Conservation (phyloP, 306 rosid species). For the Canavalia gladiata region DNA sequence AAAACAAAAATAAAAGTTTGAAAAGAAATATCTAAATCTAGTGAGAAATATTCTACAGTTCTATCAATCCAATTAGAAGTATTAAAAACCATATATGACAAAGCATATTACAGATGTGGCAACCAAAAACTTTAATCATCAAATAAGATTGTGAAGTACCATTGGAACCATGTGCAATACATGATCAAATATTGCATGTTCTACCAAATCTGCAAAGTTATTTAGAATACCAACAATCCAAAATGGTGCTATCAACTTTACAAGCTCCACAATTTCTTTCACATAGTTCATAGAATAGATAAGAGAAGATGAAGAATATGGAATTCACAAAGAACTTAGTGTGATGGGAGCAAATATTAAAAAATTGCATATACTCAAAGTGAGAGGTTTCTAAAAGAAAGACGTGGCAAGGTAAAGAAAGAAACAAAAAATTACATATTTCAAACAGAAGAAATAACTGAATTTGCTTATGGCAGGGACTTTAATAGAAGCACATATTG, state of each 20-base stretch:
- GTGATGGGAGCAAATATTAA: not conserved
- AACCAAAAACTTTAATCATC: conserved; percentile 17
- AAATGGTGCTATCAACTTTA: not conserved
- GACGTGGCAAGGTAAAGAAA: not conserved
- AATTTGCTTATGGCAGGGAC: conserved; percentile 14
- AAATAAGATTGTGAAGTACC: not conserved
- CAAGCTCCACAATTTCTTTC: not conserved
- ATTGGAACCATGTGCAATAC: not conserved
- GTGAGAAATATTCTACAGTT: conserved; percentile 32
- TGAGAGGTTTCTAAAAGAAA: not conserved
- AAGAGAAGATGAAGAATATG: conserved; percentile 9
- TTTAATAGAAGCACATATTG: not conserved
- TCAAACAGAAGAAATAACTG: conserved; percentile 11
- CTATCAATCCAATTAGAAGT: conserved; percentile 19
- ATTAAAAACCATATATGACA: conserved; percentile 1
- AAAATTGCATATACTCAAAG: conserved; percentile 15
- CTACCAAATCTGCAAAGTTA: not conserved
- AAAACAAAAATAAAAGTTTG: conserved; percentile 67
- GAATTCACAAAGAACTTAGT: conserved; percentile 1
- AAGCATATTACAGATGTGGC: conserved; percentile 35
- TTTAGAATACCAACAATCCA: too few relatives aligned
- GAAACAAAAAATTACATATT: not conserved
- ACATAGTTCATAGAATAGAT: not conserved
- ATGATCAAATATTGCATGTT: not conserved
- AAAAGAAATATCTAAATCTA: conserved; percentile 52